A percentile compares a stretch with the other conserved stretches of the same genome.
These are phyloP conservation scores for Hypoxylon sp. DNA, from an alignment of 2,329 filamentous ascomycete genomes.

Conservation along the genomic window DNA sequence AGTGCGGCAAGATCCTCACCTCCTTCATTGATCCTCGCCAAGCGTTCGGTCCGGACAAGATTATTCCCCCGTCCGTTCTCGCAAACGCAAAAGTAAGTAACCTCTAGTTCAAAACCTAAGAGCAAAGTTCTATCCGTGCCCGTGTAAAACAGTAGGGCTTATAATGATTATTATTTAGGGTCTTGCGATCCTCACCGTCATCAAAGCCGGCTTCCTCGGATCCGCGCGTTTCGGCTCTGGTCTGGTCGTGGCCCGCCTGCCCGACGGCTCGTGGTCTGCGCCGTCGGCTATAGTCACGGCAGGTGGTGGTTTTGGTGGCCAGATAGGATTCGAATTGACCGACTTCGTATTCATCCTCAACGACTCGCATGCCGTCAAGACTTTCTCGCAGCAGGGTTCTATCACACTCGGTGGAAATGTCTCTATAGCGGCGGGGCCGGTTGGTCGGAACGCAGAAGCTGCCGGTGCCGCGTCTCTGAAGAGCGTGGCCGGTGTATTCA, in stretches of 20 bases:
- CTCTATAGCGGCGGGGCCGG: slow-evolving; percentile 91
- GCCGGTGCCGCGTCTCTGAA: slow-evolving; percentile 92
- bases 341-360: slow-evolving; percentile 99
- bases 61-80: slow-evolving; percentile 92
- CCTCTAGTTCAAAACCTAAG: slow-evolving; percentile 3
- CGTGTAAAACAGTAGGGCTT: slow-evolving; percentile 16
- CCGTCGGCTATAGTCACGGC: slow-evolving; percentile 85
- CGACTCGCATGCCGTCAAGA: slow-evolving; percentile 87
- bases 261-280: slow-evolving; percentile 84
- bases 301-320: slow-evolving; percentile 85
- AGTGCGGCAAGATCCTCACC: slow-evolving; percentile 93
- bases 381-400: slow-evolving; percentile 92
- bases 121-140: slow-evolving; percentile 21
- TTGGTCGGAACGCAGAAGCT: slow-evolving; percentile 95
- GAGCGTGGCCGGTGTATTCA: slow-evolving; percentile 92
- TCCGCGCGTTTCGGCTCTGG: slow-evolving; percentile 86
- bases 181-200: slow-evolving; percentile 85
- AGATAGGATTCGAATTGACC: slow-evolving; percentile 89
- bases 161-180: slow-evolving; percentile 62
- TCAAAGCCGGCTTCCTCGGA: slow-evolving; percentile 89
- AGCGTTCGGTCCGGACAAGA: slow-evolving; percentile 94
- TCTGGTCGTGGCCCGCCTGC: slow-evolving; percentile 82
- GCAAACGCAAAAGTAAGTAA: slow-evolving; percentile 84
- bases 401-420: slow-evolving; percentile 96
- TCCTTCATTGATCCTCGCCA: slow-evolving; percentile 96